Evolutionary conservation across 768 basidiomycete genomes (phyloP).

Genomic region (Rhizopogon roseolus): DNA sequence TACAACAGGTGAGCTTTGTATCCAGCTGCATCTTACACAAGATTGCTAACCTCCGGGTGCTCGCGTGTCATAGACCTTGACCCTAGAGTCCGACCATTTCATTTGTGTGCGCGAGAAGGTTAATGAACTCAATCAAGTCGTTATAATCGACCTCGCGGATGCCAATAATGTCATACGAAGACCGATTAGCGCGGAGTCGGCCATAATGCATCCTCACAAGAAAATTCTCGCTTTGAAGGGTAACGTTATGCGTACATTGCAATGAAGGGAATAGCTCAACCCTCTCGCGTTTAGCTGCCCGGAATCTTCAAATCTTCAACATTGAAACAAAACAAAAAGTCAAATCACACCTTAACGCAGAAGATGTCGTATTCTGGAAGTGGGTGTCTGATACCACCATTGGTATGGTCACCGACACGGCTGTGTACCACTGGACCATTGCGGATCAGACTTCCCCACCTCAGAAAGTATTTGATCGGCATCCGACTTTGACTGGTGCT

Average conservation of each 20-base stretch:
- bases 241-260: conserved; percentile 16
- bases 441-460: conserved; percentile 70
- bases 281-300: conserved; percentile 54
- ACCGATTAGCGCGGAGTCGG: conserved; percentile 97
- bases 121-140: conserved; percentile 94
- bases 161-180: conserved; percentile 95
- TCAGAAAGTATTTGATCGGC: conserved; percentile 95
- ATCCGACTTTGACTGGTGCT: conserved; percentile 86
- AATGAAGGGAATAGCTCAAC: conserved; percentile 4
- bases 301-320: conserved; percentile 97
- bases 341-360: conserved; percentile 89
- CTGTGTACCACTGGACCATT: conserved; percentile 91
- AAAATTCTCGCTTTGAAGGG: conserved; percentile 97
- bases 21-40: not conserved
- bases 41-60: not conserved
- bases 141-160: conserved; percentile 96
- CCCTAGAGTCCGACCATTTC: conserved; percentile 96
- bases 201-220: conserved; percentile 96
- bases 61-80: conserved; percentile 61
- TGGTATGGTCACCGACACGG: conserved; percentile 91
- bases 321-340: conserved; percentile 98
- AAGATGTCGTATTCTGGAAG: conserved; percentile 98
- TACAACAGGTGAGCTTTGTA: conserved; percentile 15
- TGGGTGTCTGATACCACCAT: conserved; percentile 92
- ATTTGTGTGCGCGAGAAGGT: conserved; percentile 97